These are phyloP conservation scores for Phytopythium litorale DNA, from an alignment of 352 stramenopile species.

Conservation along the genomic window DNA sequence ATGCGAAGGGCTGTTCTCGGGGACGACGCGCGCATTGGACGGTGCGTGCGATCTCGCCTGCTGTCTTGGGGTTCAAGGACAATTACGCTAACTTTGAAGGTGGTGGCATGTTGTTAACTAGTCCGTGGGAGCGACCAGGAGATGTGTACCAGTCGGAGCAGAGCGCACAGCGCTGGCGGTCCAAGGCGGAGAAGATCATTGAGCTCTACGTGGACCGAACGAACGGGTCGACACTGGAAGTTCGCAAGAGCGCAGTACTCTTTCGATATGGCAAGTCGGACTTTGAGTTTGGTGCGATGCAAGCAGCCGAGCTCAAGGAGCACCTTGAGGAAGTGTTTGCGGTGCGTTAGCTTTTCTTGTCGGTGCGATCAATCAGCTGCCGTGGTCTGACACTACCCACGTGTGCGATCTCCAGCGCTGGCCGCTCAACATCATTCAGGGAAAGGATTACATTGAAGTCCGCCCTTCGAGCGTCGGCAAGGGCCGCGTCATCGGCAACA, in stretches of 20 bases:
- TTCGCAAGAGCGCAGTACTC: slow-evolving; percentile 96
- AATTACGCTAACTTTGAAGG: background rate
- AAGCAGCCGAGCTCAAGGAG: slow-evolving; percentile 96
- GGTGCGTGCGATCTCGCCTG: slow-evolving; percentile 10
- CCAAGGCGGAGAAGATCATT: slow-evolving; percentile 95
- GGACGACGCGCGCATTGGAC: slow-evolving; percentile 60
- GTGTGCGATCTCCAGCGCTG: slow-evolving; percentile 31
- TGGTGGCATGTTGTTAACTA: background rate
- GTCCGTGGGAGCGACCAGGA: slow-evolving; percentile 64
- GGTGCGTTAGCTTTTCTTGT: slow-evolving; percentile 16
- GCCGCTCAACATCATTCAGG: slow-evolving; percentile 75
- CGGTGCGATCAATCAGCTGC: background rate
- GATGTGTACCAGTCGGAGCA: slow-evolving; percentile 57
- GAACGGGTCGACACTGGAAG: slow-evolving; percentile 97
- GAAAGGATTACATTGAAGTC: slow-evolving; percentile 98
- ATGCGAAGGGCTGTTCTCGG: slow-evolving; percentile 67
- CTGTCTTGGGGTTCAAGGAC: background rate
- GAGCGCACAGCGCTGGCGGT: slow-evolving; percentile 87
- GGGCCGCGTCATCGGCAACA: slow-evolving; percentile 91
- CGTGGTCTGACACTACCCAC: background rate
- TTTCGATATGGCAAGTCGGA: slow-evolving; percentile 99
- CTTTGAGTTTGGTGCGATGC: slow-evolving; percentile 97
- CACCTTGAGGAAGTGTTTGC: slow-evolving; percentile 94
- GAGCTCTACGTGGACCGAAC: slow-evolving; percentile 97
- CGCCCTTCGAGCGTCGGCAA: slow-evolving; percentile 97